These are phyloP conservation scores for Heterobasidion parviporum DNA, from an alignment of 1,284 basidiomycete species.

Conservation along the genomic window DNA sequence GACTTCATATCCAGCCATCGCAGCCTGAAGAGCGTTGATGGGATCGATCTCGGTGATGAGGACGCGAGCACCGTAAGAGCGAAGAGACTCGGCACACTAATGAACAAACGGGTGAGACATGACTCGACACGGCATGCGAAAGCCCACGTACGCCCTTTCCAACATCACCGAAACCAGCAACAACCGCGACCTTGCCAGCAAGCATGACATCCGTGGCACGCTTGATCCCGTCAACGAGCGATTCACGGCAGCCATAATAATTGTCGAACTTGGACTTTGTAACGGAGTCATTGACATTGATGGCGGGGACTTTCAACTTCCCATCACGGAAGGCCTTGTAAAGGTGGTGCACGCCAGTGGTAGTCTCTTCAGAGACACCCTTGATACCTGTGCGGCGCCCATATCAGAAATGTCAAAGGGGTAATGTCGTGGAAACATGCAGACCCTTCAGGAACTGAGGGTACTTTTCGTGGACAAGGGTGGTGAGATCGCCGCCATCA, in stretches of 20 bases:
- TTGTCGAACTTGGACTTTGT: slow-evolving; percentile 99
- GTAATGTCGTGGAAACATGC: slow-evolving; percentile 9
- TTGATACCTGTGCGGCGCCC: slow-evolving; percentile 54
- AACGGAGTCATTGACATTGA: slow-evolving; percentile 99
- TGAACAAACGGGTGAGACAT: slow-evolving; percentile 1
- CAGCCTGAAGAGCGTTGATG: slow-evolving; percentile 99
- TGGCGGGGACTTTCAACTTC: slow-evolving; percentile 94
- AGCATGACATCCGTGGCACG: slow-evolving; percentile 99
- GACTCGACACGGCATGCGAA: neutral
- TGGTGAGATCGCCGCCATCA: slow-evolving; percentile 97
- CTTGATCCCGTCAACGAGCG: slow-evolving; percentile 99
- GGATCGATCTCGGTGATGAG: slow-evolving; percentile 98
- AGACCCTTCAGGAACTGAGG: slow-evolving; percentile 77
- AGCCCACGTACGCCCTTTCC: slow-evolving; percentile 84
- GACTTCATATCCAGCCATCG: slow-evolving; percentile 99
- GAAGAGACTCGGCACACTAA: slow-evolving; percentile 95
- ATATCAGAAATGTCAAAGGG: slow-evolving; percentile 1
- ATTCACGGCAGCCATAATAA: slow-evolving; percentile 98
- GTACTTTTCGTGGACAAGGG: slow-evolving; percentile 93
- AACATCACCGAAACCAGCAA: slow-evolving; percentile 98
- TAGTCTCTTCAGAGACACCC: slow-evolving; percentile 98
- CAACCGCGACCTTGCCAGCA: slow-evolving; percentile 97
- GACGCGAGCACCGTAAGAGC: slow-evolving; percentile 95
- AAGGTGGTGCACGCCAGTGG: slow-evolving; percentile 98
- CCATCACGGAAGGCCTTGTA: slow-evolving; percentile 97